Percentiles rank a stretch among this genome's conserved stretches.
phyloP scores from a whole-genome alignment of 805 yeast genomes.

The Lipomyces spencermartinsiae region DNA sequence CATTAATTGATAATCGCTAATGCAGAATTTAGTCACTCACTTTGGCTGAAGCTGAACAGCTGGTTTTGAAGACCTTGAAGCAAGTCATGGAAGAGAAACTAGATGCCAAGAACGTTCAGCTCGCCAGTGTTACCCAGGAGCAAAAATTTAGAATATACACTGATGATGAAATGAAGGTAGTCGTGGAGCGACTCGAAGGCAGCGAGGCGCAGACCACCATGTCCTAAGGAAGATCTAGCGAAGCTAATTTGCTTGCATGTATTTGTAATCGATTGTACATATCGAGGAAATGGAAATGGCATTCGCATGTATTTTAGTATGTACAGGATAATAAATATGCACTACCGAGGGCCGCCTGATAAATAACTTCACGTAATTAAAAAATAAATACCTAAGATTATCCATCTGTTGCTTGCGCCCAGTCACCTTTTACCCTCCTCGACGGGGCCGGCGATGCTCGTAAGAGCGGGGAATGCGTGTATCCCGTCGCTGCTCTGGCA shows the following conservation, averaged over 20 bases:
- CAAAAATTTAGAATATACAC: constrained; percentile 84
- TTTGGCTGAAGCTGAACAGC: constrained; percentile 87
- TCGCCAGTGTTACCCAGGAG: constrained; percentile 87
- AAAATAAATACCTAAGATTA: background rate
- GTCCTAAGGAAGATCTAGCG: background rate
- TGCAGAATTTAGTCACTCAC: constrained; percentile 64
- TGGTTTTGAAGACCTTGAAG: constrained; percentile 85
- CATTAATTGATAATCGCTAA: background rate
- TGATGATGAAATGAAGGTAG: constrained; percentile 80
- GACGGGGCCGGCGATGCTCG: background rate
- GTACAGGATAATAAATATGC: background rate
- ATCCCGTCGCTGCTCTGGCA: background rate
- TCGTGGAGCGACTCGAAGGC: constrained; percentile 66
- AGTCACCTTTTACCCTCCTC: background rate
- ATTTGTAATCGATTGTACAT: constrained; percentile 5
- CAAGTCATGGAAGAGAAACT: constrained; percentile 99
- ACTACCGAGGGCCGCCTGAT: background rate
- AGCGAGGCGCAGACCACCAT: constrained; percentile 21
- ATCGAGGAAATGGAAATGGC: constrained; percentile 4
- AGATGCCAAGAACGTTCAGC: constrained; percentile 92
- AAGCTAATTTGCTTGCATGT: background rate
- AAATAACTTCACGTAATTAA: background rate
- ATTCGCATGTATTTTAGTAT: background rate
- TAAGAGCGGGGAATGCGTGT: background rate
- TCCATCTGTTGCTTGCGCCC: background rate